A percentile compares a stretch with the other conserved stretches of the same genome.
Conservation (phyloP, 441 rosid genomes). For the Breynia disticha region DNA sequence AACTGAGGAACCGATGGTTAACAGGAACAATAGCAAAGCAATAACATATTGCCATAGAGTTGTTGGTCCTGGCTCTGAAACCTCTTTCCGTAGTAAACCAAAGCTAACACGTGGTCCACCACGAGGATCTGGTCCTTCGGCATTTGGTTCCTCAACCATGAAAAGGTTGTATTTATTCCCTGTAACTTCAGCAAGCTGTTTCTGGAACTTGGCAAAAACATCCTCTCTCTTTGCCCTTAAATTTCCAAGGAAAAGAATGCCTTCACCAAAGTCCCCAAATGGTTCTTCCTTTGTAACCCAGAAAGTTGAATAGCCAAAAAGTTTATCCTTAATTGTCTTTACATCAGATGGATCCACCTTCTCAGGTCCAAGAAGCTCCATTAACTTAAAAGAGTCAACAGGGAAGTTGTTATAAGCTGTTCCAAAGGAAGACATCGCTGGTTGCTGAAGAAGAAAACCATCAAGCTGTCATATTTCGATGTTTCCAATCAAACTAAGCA, state of each 20-base stretch:
- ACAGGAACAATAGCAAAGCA: slow-evolving; percentile 66
- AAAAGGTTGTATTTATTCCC: slow-evolving; percentile 79
- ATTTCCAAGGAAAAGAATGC: slow-evolving; percentile 84
- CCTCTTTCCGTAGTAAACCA: slow-evolving; percentile 88
- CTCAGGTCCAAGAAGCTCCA: slow-evolving; percentile 99
- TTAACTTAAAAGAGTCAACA: slow-evolving; percentile 78
- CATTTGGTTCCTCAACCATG: slow-evolving; percentile 94
- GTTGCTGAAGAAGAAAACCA: slow-evolving; percentile 36
- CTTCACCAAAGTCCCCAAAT: slow-evolving; percentile 92
- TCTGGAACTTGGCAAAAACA: slow-evolving; percentile 75
- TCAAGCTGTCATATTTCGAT: slow-evolving; percentile 12
- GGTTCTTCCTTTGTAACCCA: slow-evolving; percentile 99
- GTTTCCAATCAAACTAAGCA: slow-evolving; percentile 1
- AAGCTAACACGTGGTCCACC: slow-evolving; percentile 98
- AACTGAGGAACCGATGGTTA: slow-evolving; percentile 85
- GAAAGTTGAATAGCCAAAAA: slow-evolving; percentile 94
- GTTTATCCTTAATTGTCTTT: slow-evolving; percentile 66
- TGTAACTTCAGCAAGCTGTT: slow-evolving; percentile 46
- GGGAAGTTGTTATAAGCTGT: slow-evolving; percentile 63
- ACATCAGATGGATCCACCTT: slow-evolving; percentile 88
- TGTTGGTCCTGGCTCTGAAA: slow-evolving; percentile 92
- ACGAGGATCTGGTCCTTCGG: slow-evolving; percentile 87
- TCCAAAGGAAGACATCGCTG: slow-evolving; percentile 53
- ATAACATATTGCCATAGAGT: slow-evolving; percentile 98
- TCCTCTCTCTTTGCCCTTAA: slow-evolving; percentile 76